These are phyloP conservation scores for Russula griseocarnosa DNA, from an alignment of 768 basidiomycete species.

Conservation along the genomic window DNA sequence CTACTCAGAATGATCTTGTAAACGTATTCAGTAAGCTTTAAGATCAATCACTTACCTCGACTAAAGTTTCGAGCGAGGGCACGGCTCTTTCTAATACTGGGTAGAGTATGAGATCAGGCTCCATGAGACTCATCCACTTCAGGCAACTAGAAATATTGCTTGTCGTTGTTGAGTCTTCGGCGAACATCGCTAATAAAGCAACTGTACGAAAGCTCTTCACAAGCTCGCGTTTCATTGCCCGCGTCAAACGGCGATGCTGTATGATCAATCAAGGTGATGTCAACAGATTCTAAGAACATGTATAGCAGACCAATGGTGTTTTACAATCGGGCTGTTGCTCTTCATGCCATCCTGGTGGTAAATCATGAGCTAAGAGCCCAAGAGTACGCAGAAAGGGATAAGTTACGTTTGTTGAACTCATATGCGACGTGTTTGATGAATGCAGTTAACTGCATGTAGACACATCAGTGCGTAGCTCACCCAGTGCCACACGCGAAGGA, in stretches of 20 bases:
- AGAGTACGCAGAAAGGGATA: neutral
- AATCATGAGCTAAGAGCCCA: conserved; percentile 8
- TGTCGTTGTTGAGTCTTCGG: conserved; percentile 70
- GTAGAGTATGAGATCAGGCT: conserved; percentile 80
- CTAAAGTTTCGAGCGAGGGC: conserved; percentile 83
- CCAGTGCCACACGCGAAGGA: conserved; percentile 6
- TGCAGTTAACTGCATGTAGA: conserved; percentile 55
- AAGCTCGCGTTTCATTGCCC: conserved; percentile 75
- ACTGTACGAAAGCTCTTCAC: conserved; percentile 80
- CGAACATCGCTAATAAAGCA: conserved; percentile 85
- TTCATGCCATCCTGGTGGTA: conserved; percentile 61
- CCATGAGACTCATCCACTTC: conserved; percentile 78
- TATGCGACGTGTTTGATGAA: conserved; percentile 83
- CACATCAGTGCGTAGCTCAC: conserved; percentile 14
- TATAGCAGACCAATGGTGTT: conserved; percentile 54
- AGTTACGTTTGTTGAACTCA: conserved; percentile 75
- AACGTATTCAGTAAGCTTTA: neutral
- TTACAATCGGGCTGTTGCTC: conserved; percentile 76
- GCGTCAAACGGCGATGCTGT: conserved; percentile 72
- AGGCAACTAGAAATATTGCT: conserved; percentile 73
- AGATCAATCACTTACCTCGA: conserved; percentile 51
- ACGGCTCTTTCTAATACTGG: conserved; percentile 80
- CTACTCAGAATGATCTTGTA: conserved; percentile 38
- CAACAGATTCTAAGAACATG: neutral
- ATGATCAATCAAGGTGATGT: conserved; percentile 8